Conservation (phyloP, 257 asterid species). For the Phtheirospermum japonicum region DNA sequence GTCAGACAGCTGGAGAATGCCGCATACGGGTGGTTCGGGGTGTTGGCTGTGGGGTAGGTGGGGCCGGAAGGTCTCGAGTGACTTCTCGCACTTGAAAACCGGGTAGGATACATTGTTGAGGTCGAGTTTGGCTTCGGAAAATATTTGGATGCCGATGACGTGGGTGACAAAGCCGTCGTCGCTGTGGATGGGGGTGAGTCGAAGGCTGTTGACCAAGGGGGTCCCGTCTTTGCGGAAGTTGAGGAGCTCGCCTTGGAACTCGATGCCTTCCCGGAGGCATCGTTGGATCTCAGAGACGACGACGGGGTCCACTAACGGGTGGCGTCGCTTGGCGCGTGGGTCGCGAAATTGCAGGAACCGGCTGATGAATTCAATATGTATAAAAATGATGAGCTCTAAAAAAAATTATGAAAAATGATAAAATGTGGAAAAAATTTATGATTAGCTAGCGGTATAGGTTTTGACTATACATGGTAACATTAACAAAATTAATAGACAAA, state of each 20-base stretch:
- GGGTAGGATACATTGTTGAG: slow-evolving; percentile 73
- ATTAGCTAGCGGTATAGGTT: too few relatives aligned
- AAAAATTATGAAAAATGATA: too few relatives aligned
- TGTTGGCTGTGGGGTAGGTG: slow-evolving; percentile 32
- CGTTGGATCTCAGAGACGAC: slow-evolving; percentile 86
- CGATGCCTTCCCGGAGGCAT: slow-evolving; percentile 79
- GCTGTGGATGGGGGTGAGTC: slow-evolving; percentile 69
- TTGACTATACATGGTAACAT: too few relatives aligned
- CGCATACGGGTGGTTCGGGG: slow-evolving; percentile 39
- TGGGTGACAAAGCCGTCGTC: slow-evolving; percentile 86
- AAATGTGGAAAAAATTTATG: too few relatives aligned
- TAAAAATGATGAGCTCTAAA: too few relatives aligned
- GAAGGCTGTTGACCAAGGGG: slow-evolving; percentile 71
- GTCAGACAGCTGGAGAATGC: slow-evolving; percentile 76
- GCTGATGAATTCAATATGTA: slow-evolving; percentile 32
- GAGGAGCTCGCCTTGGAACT: slow-evolving; percentile 89
- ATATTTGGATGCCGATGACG: slow-evolving; percentile 70
- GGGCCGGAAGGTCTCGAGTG: slow-evolving; percentile 33
- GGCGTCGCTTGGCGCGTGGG: slow-evolving; percentile 83
- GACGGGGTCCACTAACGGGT: slow-evolving; percentile 92
- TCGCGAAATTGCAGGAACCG: slow-evolving; percentile 94
- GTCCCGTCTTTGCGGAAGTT: slow-evolving; percentile 94
- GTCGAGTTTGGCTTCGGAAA: slow-evolving; percentile 71
- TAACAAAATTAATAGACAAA: too few relatives aligned
- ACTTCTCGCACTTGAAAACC: slow-evolving; percentile 56